Percentiles rank a stretch among this genome's conserved stretches.
These are phyloP conservation scores for Ramalina intermedia DNA, from an alignment of 495 filamentous ascomycete species.

Conservation along the genomic window DNA sequence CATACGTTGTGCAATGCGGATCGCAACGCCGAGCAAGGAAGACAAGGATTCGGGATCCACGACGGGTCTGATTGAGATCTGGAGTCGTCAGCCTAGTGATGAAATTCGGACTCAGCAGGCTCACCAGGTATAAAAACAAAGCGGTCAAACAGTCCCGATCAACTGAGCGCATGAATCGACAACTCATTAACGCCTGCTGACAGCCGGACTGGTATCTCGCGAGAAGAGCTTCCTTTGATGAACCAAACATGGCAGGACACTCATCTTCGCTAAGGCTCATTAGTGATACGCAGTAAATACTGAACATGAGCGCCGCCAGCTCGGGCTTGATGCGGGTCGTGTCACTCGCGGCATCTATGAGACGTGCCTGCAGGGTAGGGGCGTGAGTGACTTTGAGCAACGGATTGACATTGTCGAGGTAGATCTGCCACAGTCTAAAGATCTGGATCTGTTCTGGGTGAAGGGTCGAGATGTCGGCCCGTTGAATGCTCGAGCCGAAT, in stretches of 20 bases:
- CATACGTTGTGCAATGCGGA: conserved; percentile 40
- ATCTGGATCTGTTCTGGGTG: conserved; percentile 32
- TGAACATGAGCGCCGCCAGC: conserved; percentile 38
- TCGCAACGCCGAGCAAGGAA: conserved; percentile 36
- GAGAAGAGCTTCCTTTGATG: conserved; percentile 30
- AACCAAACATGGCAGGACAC: conserved; percentile 27
- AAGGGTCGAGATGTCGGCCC: conserved; percentile 29
- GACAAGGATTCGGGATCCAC: conserved; percentile 39
- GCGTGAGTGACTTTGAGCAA: conserved; percentile 39
- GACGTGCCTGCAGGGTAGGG: conserved; percentile 32
- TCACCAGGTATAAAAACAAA: conserved; percentile 44
- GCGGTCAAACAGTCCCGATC: conserved; percentile 44
- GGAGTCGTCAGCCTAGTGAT: conserved; percentile 13
- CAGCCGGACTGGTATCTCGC: conserved; percentile 35
- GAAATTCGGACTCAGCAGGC: conserved; percentile 7
- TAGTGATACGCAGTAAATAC: conserved; percentile 39
- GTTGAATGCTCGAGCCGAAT: conserved; percentile 28
- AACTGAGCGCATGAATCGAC: conserved; percentile 26
- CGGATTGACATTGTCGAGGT: conserved; percentile 37
- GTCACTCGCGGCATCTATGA: conserved; percentile 24
- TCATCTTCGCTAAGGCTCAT: conserved; percentile 29
- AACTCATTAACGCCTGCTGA: conserved; percentile 39
- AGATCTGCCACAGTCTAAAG: conserved; percentile 34
- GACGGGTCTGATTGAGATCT: conserved; percentile 33
- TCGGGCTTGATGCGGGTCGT: conserved; percentile 11